Conservation (phyloP, 2,329 filamentous ascomycete species). For the Emergomyces africanus region DNA sequence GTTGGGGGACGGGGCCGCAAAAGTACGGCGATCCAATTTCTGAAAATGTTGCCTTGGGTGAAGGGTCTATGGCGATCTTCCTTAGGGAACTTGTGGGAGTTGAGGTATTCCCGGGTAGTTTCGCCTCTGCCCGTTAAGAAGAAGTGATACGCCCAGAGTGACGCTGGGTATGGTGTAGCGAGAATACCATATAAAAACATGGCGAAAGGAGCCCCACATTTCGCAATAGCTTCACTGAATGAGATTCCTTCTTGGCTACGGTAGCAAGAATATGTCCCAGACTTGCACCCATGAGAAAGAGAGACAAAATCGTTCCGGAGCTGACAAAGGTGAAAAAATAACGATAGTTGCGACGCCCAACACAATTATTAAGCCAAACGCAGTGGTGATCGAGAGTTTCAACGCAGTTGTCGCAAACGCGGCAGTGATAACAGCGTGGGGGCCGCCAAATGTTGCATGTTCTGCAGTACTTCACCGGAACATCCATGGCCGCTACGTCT, state of each 20-base stretch:
- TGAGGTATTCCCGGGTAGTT: slow-evolving; percentile 91
- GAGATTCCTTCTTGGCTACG: slow-evolving; percentile 48
- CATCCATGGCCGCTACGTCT: slow-evolving; percentile 79
- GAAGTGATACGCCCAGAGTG: slow-evolving; percentile 76
- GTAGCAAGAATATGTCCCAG: slow-evolving; percentile 70
- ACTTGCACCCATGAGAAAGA: slow-evolving; percentile 64
- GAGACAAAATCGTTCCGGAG: slow-evolving; percentile 59
- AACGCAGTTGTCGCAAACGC: slow-evolving; percentile 91
- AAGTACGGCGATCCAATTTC: slow-evolving; percentile 72
- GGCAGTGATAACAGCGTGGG: slow-evolving; percentile 88
- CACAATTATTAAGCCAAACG: slow-evolving; percentile 97
- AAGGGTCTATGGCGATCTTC: slow-evolving; percentile 86
- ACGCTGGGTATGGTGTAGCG: slow-evolving; percentile 64
- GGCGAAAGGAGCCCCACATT: slow-evolving; percentile 70
- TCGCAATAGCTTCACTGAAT: slow-evolving; percentile 55
- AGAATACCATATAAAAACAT: slow-evolving; percentile 75
- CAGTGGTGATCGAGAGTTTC: slow-evolving; percentile 98
- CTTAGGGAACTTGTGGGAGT: slow-evolving; percentile 88
- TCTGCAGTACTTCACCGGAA: slow-evolving; percentile 95
- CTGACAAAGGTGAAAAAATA: slow-evolving; percentile 92
- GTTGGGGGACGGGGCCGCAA: slow-evolving; percentile 74
- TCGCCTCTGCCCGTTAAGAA: slow-evolving; percentile 85
- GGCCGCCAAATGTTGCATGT: slow-evolving; percentile 97
- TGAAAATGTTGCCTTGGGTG: slow-evolving; percentile 59
- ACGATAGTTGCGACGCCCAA: slow-evolving; percentile 92